phyloP scores from a whole-genome alignment of 1,284 basidiomycete species.

The Trichosporon ovoides region DNA sequence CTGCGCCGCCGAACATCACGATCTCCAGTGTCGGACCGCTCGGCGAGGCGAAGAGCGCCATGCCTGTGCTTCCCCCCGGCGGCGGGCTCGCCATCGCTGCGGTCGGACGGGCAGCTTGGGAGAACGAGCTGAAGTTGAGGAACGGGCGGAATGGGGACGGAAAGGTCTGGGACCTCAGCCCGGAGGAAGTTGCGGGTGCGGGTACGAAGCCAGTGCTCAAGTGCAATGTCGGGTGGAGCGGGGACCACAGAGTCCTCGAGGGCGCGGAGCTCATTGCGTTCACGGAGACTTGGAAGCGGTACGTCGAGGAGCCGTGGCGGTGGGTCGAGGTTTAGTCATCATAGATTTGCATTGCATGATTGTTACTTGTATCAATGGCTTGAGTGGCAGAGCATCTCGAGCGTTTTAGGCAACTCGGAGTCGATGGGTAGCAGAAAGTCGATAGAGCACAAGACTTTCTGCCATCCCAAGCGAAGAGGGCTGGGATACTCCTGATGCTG shows the following conservation, averaged over 20 bases:
- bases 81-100: conserved; percentile 88
- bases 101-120: conserved; percentile 74
- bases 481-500: too few species aligned
- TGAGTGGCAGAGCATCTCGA: too few species aligned
- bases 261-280: conserved; percentile 88
- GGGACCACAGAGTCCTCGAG: conserved; percentile 79
- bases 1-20: conserved; percentile 66
- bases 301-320: conserved; percentile 72
- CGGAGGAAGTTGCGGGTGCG: conserved; percentile 52
- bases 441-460: too few species aligned
- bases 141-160: conserved; percentile 18
- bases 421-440: too few species aligned
- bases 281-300: conserved; percentile 80
- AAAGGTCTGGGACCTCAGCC: conserved; percentile 58
- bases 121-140: conserved; percentile 29
- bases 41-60: conserved; percentile 65
- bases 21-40: conserved; percentile 82
- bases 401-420: too few species aligned
- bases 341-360: not conserved
- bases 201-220: conserved; percentile 56
- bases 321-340: conserved; percentile 29
- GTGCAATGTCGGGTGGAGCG: conserved; percentile 76
- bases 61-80: conserved; percentile 76
- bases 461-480: too few species aligned
- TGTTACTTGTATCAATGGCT: too few species aligned